phyloP scores from a whole-genome alignment of 1,284 basidiomycete species.

The Leccinum insolens region DNA sequence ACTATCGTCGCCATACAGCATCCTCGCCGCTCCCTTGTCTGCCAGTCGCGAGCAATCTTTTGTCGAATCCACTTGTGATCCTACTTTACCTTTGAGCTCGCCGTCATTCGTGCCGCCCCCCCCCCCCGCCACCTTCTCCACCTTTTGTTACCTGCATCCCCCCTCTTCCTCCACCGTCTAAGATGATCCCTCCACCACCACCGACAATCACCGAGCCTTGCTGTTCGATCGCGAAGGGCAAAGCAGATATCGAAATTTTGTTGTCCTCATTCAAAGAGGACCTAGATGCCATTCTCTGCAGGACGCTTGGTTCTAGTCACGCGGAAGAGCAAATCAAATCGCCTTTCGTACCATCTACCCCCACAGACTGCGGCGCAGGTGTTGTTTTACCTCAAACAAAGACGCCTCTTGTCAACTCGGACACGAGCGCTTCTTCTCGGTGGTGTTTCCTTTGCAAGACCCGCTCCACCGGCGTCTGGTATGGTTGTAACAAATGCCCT shows the following conservation, averaged over 20 bases:
- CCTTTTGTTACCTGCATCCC: background rate
- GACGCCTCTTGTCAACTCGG: background rate
- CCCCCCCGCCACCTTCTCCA: background rate
- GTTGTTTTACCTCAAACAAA: constrained; percentile 1
- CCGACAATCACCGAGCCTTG: constrained; percentile 39
- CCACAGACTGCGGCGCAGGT: background rate
- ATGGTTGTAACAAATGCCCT: constrained; percentile 46
- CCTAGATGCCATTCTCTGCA: constrained; percentile 51
- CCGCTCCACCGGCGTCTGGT: constrained; percentile 41
- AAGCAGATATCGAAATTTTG: constrained; percentile 55
- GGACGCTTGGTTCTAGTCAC: constrained; percentile 45
- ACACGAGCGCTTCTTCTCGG: constrained; percentile 12
- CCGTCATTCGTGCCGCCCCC: constrained; percentile 14
- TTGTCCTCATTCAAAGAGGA: constrained; percentile 64
- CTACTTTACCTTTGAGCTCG: background rate
- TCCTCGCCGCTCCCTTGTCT: background rate
- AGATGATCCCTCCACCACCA: constrained; percentile 26
- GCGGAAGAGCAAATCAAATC: constrained; percentile 1
- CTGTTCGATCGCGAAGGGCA: constrained; percentile 55
- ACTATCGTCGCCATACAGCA: constrained; percentile 8
- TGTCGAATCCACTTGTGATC: constrained; percentile 7
- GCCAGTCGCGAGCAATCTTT: constrained; percentile 7
- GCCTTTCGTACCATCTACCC: background rate
- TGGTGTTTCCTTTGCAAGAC: constrained; percentile 46
- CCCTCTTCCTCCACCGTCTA: background rate